phyloP scores from a whole-genome alignment of 2,329 filamentous ascomycete genomes.

The Sporothrix sp. region DNA sequence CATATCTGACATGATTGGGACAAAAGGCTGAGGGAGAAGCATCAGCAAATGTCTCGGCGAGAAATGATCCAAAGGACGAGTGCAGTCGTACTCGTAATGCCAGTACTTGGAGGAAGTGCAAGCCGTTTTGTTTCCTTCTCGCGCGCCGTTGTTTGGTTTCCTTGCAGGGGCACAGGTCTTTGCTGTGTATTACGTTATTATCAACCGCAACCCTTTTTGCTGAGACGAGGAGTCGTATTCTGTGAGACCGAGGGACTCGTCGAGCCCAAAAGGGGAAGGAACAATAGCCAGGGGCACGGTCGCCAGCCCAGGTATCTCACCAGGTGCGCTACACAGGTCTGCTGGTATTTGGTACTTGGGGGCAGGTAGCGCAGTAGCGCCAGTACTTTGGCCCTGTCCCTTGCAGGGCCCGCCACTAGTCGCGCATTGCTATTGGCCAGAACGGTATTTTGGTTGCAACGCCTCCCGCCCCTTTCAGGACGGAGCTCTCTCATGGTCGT shows the following conservation, averaged over 20 bases:
- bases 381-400: slow-evolving; percentile 5
- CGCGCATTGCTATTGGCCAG: slow-evolving; percentile 7
- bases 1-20: not conserved
- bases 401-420: slow-evolving; percentile 4
- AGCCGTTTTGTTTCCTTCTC: slow-evolving; percentile 3
- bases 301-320: not conserved
- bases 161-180: not conserved
- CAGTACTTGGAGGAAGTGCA: not conserved
- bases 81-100: too few species aligned
- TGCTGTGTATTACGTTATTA: too few species aligned
- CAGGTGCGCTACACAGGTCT: not conserved
- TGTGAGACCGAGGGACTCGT: too few species aligned
- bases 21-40: not conserved
- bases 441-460: slow-evolving; percentile 1
- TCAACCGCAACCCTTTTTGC: too few species aligned
- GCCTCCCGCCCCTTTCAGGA: slow-evolving; percentile 8
- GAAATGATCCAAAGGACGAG: too few species aligned
- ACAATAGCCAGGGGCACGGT: not conserved
- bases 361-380: not conserved
- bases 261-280: not conserved
- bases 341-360: not conserved
- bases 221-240: slow-evolving; percentile 2
- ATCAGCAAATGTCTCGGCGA: not conserved
- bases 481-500: too few species aligned
- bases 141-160: slow-evolving; percentile 7